phyloP scores from a whole-genome alignment of 2,329 filamentous ascomycete genomes.

The Exophiala lecanii-corni region DNA sequence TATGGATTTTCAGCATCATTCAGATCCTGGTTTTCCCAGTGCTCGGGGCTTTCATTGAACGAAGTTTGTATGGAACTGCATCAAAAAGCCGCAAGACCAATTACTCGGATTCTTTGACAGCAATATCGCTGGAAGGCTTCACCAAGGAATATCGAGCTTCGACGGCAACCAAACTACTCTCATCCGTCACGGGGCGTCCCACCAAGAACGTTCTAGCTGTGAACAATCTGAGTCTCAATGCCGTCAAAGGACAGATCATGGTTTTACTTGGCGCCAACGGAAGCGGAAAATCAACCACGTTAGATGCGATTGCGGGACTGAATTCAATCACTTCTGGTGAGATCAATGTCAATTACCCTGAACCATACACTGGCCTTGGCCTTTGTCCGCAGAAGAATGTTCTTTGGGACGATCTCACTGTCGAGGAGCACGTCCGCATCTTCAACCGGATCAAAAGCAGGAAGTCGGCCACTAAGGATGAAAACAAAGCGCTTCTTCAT shows the following conservation, averaged over 20 bases:
- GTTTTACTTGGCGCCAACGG: slow-evolving; percentile 86
- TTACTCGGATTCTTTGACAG: slow-evolving; percentile 27
- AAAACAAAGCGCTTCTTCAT: slow-evolving; percentile 53
- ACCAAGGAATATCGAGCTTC: slow-evolving; percentile 73
- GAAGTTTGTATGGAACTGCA: slow-evolving; percentile 68
- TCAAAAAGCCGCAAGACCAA: slow-evolving; percentile 52
- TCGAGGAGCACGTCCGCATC: slow-evolving; percentile 76
- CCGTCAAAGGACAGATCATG: slow-evolving; percentile 74
- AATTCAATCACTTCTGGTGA: slow-evolving; percentile 70
- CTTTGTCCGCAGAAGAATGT: slow-evolving; percentile 93
- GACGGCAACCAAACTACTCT: slow-evolving; percentile 50
- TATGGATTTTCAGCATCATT: slow-evolving; percentile 72
- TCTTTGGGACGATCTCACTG: slow-evolving; percentile 82
- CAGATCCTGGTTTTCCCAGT: slow-evolving; percentile 76
- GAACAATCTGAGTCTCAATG: slow-evolving; percentile 64
- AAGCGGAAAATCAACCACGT: slow-evolving; percentile 82
- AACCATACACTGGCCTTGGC: slow-evolving; percentile 73
- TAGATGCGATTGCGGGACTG: slow-evolving; percentile 81
- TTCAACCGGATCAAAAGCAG: slow-evolving; percentile 71
- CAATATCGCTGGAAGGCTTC: slow-evolving; percentile 66
- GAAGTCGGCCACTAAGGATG: slow-evolving; percentile 16
- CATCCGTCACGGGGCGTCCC: slow-evolving; percentile 44
- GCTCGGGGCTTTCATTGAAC: slow-evolving; percentile 69
- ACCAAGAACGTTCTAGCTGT: slow-evolving; percentile 75
- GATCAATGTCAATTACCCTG: slow-evolving; percentile 73